A percentile compares a stretch with the other conserved stretches of the same genome.
These are phyloP conservation scores for Cunninghamia lanceolata DNA, from an alignment of 75 land plant genomes.

Conservation along the genomic window DNA sequence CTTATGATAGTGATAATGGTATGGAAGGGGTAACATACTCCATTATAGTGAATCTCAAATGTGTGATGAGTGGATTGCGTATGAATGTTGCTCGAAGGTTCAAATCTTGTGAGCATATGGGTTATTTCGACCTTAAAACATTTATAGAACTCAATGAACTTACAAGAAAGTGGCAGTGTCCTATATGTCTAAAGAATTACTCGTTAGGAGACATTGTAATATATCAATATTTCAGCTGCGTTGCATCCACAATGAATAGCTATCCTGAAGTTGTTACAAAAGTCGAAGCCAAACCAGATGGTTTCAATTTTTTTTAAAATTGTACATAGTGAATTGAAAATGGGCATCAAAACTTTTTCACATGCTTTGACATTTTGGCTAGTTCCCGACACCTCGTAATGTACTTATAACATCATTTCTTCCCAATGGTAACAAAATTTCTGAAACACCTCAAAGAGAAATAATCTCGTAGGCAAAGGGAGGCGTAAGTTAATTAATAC, in stretches of 20 bases:
- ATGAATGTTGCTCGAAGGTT: conserved; percentile 92
- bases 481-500: too few relatives aligned
- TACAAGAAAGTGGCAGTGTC: too few relatives aligned
- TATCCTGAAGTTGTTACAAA: conserved; percentile 87
- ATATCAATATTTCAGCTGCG: conserved; percentile 85
- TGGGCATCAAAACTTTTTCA: too few relatives aligned
- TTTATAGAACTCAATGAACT: conserved; percentile 95
- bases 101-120: conserved; percentile 93
- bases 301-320: too few relatives aligned
- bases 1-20: conserved; percentile 91
- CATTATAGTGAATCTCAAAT: conserved; percentile 77
- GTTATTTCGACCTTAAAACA: conserved; percentile 91
- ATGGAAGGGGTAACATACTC: conserved; percentile 89
- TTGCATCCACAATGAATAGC: conserved; percentile 52
- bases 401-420: too few relatives aligned
- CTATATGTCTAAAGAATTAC: conserved; percentile 87
- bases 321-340: too few relatives aligned
- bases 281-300: conserved; percentile 92
- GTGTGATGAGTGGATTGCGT: conserved; percentile 97
- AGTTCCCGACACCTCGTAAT: too few relatives aligned
- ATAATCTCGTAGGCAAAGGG: too few relatives aligned
- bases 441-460: too few relatives aligned
- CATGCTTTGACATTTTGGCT: too few relatives aligned
- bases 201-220: conserved; percentile 67
- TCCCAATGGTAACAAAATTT: too few relatives aligned